Base-by-base conservation (phyloP, 2,329 filamentous ascomycete genomes). In the Sclerotinia glacialis region DNA sequence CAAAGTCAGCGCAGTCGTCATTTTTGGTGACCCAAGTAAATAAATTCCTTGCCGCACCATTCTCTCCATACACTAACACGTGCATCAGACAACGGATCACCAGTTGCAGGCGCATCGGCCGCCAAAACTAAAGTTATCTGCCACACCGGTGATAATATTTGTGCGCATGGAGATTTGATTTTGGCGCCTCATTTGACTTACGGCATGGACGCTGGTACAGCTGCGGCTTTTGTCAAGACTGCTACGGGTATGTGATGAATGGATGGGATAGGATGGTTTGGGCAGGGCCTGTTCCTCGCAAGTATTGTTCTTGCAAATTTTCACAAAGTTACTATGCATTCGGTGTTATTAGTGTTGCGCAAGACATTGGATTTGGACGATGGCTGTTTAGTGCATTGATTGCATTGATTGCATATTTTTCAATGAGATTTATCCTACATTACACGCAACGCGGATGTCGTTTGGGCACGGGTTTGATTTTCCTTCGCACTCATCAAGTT, bases 21-120 rank as follows among this genome's bases (percentile, higher is more conserved):
- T 75, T 3, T 74, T 75, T 44, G 73, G 73, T 0, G 73, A 75
- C 11, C 72, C 73, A 55, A 23, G 50, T 64, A 64, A n/a, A 18
- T 60, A n/a, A 18, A 23, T 1, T 18, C 44, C 2, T 12, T 12
- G 12, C 1, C 11, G 9, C 31, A 31, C 6, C 18, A 31, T 46
- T n/a, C 7, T 9, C 14, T n/a, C 16, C 21, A 31, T 18, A 8
- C 3, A 46, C 11, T 59, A 59, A 59, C 42, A 31, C 28, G 3
- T 1, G 16, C 31, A n/a, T 1, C 18, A 59, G 68, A 72, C 40
- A 73, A 74, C 31, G 72, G 72, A 40, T 71, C 67, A 0, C 67
- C 67, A 8, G 52, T 74, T 8, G 52, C 61, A 12, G 69, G 69
- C 2, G 65, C 71, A 8, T 66, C 69, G 49, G 50, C 64, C 8